A percentile compares a stretch with the other conserved stretches of the same genome.
Conservation (phyloP, 306 rosid species). For the Lathyrus sativus region DNA sequence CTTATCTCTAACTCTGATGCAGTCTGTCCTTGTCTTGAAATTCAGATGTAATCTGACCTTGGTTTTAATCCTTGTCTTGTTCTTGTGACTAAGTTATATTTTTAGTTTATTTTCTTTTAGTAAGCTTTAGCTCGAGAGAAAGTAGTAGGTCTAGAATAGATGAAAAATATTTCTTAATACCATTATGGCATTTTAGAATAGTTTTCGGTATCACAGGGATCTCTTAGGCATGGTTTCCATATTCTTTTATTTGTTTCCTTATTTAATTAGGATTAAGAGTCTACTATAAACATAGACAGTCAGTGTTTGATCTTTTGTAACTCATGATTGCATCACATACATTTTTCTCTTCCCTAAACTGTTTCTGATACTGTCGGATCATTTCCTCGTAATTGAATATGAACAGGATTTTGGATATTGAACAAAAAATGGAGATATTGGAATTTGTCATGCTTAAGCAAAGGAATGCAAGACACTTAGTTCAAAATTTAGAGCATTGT, state of each 20-base stretch:
- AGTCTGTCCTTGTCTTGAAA: neutral
- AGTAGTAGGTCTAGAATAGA: neutral
- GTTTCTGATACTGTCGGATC: neutral
- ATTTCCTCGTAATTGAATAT: neutral
- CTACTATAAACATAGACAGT: neutral
- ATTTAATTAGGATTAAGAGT: slow-evolving; percentile 1
- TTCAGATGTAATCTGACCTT: neutral
- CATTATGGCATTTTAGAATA: neutral
- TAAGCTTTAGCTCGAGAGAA: neutral
- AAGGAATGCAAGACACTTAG: neutral
- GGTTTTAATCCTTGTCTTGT: neutral
- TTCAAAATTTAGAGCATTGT: neutral
- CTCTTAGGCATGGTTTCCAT: neutral
- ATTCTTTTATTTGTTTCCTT: neutral
- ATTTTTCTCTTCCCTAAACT: slow-evolving; percentile 1
- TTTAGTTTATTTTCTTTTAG: slow-evolving; percentile 2
- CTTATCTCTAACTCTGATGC: neutral
- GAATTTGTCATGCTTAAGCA: neutral
- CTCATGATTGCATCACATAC: neutral
- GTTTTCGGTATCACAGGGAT: neutral
- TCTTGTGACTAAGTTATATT: neutral
- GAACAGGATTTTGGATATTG: slow-evolving; percentile 1
- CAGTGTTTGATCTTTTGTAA: neutral
- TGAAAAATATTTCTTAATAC: neutral
- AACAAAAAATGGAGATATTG: neutral